Conservation (phyloP, 2,329 filamentous ascomycete genomes). For the Incumbomyces delicatus region DNA sequence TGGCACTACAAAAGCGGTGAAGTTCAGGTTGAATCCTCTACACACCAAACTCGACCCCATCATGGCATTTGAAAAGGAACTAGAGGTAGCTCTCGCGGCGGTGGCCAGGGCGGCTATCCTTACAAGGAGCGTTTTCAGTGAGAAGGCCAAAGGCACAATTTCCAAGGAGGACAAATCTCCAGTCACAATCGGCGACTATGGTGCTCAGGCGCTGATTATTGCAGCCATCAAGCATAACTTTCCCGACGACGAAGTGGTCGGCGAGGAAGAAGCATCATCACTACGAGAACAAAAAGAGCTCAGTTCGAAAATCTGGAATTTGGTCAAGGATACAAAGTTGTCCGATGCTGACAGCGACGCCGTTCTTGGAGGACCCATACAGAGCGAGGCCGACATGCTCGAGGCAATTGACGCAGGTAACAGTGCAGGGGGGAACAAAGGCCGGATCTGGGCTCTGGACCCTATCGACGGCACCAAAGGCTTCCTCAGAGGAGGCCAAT, state of each 20-base stretch:
- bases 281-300: constrained; percentile 63
- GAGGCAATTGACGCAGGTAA: constrained; percentile 58
- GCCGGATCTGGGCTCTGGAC: constrained; percentile 91
- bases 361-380: constrained; percentile 59
- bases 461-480: constrained; percentile 98
- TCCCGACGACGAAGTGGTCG: constrained; percentile 81
- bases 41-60: not conserved
- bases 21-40: not conserved
- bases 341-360: constrained; percentile 55
- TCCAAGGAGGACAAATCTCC: constrained; percentile 93
- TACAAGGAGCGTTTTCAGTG: constrained; percentile 69
- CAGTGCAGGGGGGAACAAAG: constrained; percentile 60
- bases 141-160: constrained; percentile 87
- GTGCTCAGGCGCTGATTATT: constrained; percentile 94
- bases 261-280: constrained; percentile 82
- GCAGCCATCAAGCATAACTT: constrained; percentile 81
- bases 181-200: constrained; percentile 96
- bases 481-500: constrained; percentile 91
- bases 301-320: constrained; percentile 69
- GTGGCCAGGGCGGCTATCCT: constrained; percentile 73
- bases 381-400: constrained; percentile 55
- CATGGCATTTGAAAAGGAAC: constrained; percentile 62
- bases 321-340: constrained; percentile 65
- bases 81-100: constrained; percentile 73
- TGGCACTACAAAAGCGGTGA: not conserved